phyloP scores from a whole-genome alignment of 2,329 filamentous ascomycete genomes.

The Nemania abortiva region DNA sequence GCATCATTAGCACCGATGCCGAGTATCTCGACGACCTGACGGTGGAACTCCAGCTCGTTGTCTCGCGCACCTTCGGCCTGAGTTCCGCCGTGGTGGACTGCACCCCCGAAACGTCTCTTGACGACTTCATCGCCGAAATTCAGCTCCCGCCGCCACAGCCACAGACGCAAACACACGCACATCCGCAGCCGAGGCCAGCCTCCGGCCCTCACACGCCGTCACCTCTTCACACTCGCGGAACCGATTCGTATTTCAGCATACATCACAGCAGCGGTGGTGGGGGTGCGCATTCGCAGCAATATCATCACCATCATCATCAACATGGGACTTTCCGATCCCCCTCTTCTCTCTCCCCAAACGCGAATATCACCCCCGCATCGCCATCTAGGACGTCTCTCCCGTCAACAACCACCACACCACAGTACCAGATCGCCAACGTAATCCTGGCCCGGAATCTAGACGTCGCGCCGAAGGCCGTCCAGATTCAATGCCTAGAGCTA shows the following conservation, averaged over 20 bases:
- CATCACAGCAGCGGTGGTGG: neutral
- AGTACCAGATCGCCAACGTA: constrained; percentile 76
- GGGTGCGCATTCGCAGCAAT: constrained; percentile 11
- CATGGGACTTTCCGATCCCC: constrained; percentile 1
- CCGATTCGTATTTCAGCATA: constrained; percentile 38
- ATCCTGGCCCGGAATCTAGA: constrained; percentile 86
- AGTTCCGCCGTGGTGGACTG: constrained; percentile 78
- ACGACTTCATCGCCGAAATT: constrained; percentile 82
- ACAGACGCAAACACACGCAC: neutral
- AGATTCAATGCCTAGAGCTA: constrained; percentile 84
- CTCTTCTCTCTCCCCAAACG: constrained; percentile 16
- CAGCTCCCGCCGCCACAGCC: constrained; percentile 56
- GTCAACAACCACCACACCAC: constrained; percentile 26
- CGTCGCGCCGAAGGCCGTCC: constrained; percentile 77
- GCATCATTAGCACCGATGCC: constrained; percentile 81
- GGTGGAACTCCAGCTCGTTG: constrained; percentile 79
- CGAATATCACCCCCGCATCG: constrained; percentile 11
- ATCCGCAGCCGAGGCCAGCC: constrained; percentile 43
- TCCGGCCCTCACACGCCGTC: constrained; percentile 43
- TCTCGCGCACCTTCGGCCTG: constrained; percentile 78
- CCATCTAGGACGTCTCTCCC: constrained; percentile 17
- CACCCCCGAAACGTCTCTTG: constrained; percentile 77
- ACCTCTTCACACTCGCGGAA: constrained; percentile 43
- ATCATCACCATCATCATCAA: constrained; percentile 17
- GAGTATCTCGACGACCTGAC: constrained; percentile 74